A percentile compares a stretch with the other conserved stretches of the same genome.
phyloP scores from a whole-genome alignment of 2,329 filamentous ascomycete species.

The Botrytis aclada region DNA sequence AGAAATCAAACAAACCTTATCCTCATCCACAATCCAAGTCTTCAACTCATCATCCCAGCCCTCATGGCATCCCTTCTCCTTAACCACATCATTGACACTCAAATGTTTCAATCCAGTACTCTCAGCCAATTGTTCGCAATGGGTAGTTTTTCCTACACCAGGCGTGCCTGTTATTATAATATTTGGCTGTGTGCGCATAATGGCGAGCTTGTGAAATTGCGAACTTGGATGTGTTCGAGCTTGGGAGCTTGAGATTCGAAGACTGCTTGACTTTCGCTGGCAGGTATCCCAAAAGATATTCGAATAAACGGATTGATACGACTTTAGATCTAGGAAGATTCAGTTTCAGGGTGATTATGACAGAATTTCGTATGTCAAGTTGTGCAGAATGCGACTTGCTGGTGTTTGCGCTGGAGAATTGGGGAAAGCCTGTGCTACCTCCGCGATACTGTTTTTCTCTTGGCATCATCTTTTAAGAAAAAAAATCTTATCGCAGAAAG shows the following conservation, averaged over 20 bases:
- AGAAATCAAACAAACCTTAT: slow-evolving; percentile 51
- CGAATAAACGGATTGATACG: background rate
- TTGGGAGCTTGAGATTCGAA: background rate
- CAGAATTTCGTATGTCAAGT: background rate
- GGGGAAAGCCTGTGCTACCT: background rate
- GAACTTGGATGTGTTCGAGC: background rate
- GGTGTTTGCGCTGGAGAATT: background rate
- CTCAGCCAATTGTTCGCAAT: slow-evolving; percentile 77
- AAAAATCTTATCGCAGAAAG: slow-evolving; percentile 16
- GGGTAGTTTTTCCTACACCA: slow-evolving; percentile 92
- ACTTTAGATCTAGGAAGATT: background rate
- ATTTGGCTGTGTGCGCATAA: slow-evolving; percentile 57
- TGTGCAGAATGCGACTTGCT: background rate
- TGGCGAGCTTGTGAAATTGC: background rate
- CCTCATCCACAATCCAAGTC: slow-evolving; percentile 93
- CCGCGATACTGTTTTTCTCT: background rate
- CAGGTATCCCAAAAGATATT: background rate
- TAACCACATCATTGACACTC: slow-evolving; percentile 86
- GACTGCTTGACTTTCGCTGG: background rate
- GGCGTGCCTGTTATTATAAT: slow-evolving; percentile 95
- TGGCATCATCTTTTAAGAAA: background rate
- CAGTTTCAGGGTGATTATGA: too few relatives aligned
- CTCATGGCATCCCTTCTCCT: slow-evolving; percentile 82
- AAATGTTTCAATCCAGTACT: slow-evolving; percentile 77
- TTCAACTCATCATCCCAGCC: slow-evolving; percentile 81